Evolutionary conservation across 257 asterid genomes (phyloP).

Genomic region (Petrea volubilis): DNA sequence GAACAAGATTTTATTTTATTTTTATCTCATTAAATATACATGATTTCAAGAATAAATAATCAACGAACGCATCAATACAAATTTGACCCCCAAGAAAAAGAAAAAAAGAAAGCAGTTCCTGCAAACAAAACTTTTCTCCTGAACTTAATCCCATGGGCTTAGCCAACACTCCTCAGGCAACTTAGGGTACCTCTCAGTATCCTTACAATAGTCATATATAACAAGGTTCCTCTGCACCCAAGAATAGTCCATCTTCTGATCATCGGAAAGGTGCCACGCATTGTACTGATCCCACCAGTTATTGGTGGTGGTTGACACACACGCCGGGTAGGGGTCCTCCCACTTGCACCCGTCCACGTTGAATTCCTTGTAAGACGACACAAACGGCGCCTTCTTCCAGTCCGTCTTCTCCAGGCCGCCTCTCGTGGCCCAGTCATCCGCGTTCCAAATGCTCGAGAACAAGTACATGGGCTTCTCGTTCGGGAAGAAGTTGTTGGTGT

Average conservation of each 20-base stretch:
- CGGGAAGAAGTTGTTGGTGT: conserved; percentile 90
- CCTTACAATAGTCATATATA: conserved; percentile 82
- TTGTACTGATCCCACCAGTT: conserved; percentile 93
- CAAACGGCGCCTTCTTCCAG: conserved; percentile 89
- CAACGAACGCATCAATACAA: conserved; percentile 22
- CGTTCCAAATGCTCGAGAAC: conserved; percentile 97
- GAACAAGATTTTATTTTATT: not conserved
- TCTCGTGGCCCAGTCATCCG: conserved; percentile 97
- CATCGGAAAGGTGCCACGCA: conserved; percentile 73
- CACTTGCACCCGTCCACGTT: conserved; percentile 78
- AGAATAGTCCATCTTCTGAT: conserved; percentile 66
- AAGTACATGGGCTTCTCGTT: conserved; percentile 81
- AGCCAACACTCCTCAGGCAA: conserved; percentile 90
- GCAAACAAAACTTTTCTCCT: not conserved
- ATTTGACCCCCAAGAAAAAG: not conserved
- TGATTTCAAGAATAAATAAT: conserved; percentile 23
- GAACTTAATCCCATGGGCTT: conserved; percentile 54
- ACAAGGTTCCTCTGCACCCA: conserved; percentile 96
- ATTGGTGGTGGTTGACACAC: conserved; percentile 76
- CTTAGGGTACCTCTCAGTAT: conserved; percentile 48
- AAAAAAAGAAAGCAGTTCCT: not conserved
- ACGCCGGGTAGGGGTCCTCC: conserved; percentile 86
- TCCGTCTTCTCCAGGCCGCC: conserved; percentile 96
- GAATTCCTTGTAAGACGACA: conserved; percentile 80
- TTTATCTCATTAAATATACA: not conserved